Evolutionary conservation across 345 rosid species (phyloP), one percentile per base, ranked within the genome.

Genomic region (Noccaea bulbosa): DNA sequence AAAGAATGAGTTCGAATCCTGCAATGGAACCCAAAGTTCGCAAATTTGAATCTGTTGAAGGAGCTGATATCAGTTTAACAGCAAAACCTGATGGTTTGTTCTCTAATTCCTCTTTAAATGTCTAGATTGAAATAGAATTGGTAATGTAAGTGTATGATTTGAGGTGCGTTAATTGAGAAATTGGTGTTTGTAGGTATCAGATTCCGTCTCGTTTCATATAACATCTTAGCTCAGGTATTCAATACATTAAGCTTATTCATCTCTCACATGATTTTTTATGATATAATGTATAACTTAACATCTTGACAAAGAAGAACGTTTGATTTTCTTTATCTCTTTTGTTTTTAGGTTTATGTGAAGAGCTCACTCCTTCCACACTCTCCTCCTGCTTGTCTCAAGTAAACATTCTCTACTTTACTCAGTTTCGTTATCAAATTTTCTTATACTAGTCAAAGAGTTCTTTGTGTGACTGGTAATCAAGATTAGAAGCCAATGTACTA

Each of bases 371-470:
- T 89, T 65, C 96, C 96, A 12, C 87, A 91, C 64, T 87, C 98
- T 62, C 99, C 98, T 52, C 73, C 91, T 76, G 77, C 97, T 54
- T 84, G 87, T 70, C 95, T 91, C 77, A 86, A 84, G 98, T 94
- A 81, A 77, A 32, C 33, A n/a, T 15, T 47, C 54, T 35, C 49
- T 56, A 15, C 37, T 12, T 14, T 61, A 59, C 50, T 61, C 44
- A 15, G 4, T 58, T 60, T 68, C 15, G 11, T 45, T 8, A 41
- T 61, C 8, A 39, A 8, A 0, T n/a, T 34, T 34, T 24, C 7
- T 8, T 40, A 17, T 15, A 38, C 43, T 38, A 15, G 60, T 40
- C 40, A 47, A 41, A 54, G 20, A 54, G 58, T 58, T 74, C 20
- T 32, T 67, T 32, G 4, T 73, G 17, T 41, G 54, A 51, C 20